phyloP scores from a whole-genome alignment of 352 stramenopile species.

The Phytophthora macrochlamydospora region DNA sequence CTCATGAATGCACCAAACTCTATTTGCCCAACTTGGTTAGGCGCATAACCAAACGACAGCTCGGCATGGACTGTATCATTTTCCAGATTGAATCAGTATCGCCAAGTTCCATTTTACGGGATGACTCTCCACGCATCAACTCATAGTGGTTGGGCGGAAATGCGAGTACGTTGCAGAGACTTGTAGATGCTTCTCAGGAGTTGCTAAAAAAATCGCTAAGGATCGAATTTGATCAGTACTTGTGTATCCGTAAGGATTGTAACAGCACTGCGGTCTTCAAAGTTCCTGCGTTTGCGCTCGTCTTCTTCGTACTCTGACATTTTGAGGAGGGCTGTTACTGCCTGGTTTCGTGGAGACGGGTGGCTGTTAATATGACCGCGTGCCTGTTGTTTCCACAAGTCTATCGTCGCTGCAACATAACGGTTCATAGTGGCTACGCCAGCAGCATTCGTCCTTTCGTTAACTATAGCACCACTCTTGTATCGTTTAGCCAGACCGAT shows the following conservation, averaged over 20 bases:
- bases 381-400: slow-evolving; percentile 7
- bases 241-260: slow-evolving; percentile 5
- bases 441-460: neutral
- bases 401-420: neutral
- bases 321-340: slow-evolving; percentile 6
- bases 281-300: slow-evolving; percentile 5
- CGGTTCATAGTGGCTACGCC: neutral
- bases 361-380: neutral
- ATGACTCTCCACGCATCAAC: slow-evolving; percentile 6
- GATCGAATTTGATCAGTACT: neutral
- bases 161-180: slow-evolving; percentile 1
- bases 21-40: slow-evolving; percentile 9
- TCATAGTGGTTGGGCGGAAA: slow-evolving; percentile 10
- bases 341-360: slow-evolving; percentile 1
- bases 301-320: slow-evolving; percentile 8
- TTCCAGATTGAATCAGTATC: slow-evolving; percentile 4
- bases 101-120: slow-evolving; percentile 4
- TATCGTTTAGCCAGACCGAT: neutral
- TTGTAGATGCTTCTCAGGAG: neutral
- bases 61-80: slow-evolving; percentile 3
- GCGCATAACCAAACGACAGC: slow-evolving; percentile 12
- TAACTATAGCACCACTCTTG: neutral
- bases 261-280: slow-evolving; percentile 1
- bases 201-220: slow-evolving; percentile 6
- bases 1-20: slow-evolving; percentile 10